Conservation (phyloP, 768 basidiomycete genomes). For the Imleria badia region DNA sequence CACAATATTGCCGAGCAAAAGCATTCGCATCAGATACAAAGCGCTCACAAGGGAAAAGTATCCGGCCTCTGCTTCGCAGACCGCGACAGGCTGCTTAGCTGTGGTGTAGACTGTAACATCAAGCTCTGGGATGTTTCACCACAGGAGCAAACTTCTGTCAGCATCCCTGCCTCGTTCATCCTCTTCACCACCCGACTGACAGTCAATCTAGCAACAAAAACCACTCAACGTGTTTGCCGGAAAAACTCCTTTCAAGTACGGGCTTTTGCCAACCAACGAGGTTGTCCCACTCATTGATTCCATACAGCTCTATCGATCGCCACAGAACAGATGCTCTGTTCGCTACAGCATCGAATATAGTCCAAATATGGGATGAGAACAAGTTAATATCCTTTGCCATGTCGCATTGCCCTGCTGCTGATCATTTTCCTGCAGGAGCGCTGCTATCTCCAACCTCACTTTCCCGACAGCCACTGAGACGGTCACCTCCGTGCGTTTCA, state of each 20-base stretch:
- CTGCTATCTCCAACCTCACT: slow-evolving; percentile 82
- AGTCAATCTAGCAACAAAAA: slow-evolving; percentile 36
- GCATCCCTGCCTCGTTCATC: slow-evolving; percentile 4
- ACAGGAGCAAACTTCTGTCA: slow-evolving; percentile 41
- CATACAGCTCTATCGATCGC: slow-evolving; percentile 88
- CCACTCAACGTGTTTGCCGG: slow-evolving; percentile 80
- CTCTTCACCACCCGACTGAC: neutral
- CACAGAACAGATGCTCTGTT: slow-evolving; percentile 88
- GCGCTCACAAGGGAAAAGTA: slow-evolving; percentile 83
- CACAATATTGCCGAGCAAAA: slow-evolving; percentile 71
- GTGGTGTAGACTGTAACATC: slow-evolving; percentile 79
- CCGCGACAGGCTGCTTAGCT: slow-evolving; percentile 63
- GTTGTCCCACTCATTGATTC: neutral
- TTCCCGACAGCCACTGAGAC: slow-evolving; percentile 90
- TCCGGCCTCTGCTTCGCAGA: slow-evolving; percentile 78
- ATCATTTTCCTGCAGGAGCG: slow-evolving; percentile 51
- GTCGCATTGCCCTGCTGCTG: neutral
- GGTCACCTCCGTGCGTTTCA: slow-evolving; percentile 85
- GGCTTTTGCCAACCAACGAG: neutral
- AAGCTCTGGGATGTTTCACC: slow-evolving; percentile 70
- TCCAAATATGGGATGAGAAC: slow-evolving; percentile 98
- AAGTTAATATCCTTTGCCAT: slow-evolving; percentile 47
- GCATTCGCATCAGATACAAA: slow-evolving; percentile 54
- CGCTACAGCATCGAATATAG: slow-evolving; percentile 88
- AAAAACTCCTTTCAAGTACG: slow-evolving; percentile 90